phyloP scores from a whole-genome alignment of 2,329 filamentous ascomycete genomes.

The Triangularia verruculosa region DNA sequence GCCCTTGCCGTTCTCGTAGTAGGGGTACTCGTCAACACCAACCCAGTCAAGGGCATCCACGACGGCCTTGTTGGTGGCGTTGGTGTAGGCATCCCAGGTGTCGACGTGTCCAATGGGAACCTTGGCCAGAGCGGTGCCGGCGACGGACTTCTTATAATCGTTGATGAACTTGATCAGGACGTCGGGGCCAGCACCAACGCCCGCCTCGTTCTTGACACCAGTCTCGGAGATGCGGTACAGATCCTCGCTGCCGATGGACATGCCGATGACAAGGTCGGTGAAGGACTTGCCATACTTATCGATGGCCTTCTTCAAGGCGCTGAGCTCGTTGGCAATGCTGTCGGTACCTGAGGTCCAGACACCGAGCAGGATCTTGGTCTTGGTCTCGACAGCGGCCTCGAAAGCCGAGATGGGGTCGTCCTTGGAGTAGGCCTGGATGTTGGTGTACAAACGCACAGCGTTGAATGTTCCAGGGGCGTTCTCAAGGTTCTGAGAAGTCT shows the following conservation, averaged over 20 bases:
- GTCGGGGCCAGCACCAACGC: conserved; percentile 57
- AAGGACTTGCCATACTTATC: conserved; percentile 48
- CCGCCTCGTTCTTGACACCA: conserved; percentile 60
- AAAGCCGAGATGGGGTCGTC: conserved; percentile 82
- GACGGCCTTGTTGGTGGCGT: conserved; percentile 57
- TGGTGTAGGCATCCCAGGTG: conserved; percentile 63
- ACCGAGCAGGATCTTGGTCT: conserved; percentile 61
- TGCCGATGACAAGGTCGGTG: conserved; percentile 58
- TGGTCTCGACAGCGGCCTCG: conserved; percentile 63
- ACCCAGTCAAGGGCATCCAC: conserved; percentile 63
- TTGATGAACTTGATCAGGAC: conserved; percentile 64
- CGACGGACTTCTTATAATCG: conserved; percentile 59
- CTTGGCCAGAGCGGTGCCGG: conserved; percentile 41
- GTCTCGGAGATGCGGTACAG: conserved; percentile 61
- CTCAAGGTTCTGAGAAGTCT: conserved; percentile 39
- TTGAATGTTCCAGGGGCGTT: conserved; percentile 54
- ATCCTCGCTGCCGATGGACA: conserved; percentile 66
- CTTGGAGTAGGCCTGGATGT: conserved; percentile 62
- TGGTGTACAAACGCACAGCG: conserved; percentile 64
- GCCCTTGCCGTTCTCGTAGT: conserved; percentile 57
- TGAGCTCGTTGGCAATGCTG: conserved; percentile 59
- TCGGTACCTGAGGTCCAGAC: conserved; percentile 58
- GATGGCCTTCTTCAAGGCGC: conserved; percentile 56
- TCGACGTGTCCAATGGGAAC: conserved; percentile 64
- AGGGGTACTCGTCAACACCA: conserved; percentile 64